Conservation (phyloP, 306 rosid genomes). For the Leucaena leucocephala region DNA sequence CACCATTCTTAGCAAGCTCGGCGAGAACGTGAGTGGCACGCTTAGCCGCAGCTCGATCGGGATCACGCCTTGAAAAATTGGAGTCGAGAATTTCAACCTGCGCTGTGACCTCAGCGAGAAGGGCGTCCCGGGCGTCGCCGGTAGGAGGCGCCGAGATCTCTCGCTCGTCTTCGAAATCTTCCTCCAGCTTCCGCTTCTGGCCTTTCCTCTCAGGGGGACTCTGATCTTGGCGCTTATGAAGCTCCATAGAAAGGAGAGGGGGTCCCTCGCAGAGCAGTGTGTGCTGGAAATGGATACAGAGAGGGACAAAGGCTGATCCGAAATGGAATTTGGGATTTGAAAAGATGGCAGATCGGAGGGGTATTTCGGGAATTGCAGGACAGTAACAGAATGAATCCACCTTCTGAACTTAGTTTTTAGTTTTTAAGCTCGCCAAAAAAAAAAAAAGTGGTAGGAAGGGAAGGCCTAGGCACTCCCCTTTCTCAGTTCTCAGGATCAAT, state of each 20-base stretch:
- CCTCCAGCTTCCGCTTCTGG: conserved; percentile 90
- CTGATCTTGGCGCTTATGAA: conserved; percentile 65
- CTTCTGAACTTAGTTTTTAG: no score
- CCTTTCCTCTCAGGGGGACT: conserved; percentile 83
- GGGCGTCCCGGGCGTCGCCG: conserved; percentile 61
- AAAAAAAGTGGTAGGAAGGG: no score
- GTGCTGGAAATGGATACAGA: conserved; percentile 21
- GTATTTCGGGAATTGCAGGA: conserved; percentile 30
- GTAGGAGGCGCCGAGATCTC: conserved; percentile 76
- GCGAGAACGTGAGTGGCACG: conserved; percentile 97
- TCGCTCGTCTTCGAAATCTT: conserved; percentile 60
- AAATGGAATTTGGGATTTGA: conserved; percentile 43
- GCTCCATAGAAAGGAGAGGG: conserved; percentile 66
- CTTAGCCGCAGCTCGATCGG: conserved; percentile 88
- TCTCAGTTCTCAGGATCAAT: no score
- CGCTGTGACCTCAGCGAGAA: conserved; percentile 61
- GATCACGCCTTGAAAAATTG: conserved; percentile 76
- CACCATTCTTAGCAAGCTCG: conserved; percentile 97
- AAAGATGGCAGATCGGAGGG: conserved; percentile 48
- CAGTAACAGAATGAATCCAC: no score
- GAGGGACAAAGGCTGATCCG: conserved; percentile 46
- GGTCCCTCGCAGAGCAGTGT: conserved; percentile 41
- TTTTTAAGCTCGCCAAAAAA: no score
- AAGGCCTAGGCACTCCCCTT: no score
- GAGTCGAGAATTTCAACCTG: conserved; percentile 76